Evolutionary conservation across 441 rosid species (phyloP), one percentile per base, ranked within the genome.

Genomic region (Erodium texanum): DNA sequence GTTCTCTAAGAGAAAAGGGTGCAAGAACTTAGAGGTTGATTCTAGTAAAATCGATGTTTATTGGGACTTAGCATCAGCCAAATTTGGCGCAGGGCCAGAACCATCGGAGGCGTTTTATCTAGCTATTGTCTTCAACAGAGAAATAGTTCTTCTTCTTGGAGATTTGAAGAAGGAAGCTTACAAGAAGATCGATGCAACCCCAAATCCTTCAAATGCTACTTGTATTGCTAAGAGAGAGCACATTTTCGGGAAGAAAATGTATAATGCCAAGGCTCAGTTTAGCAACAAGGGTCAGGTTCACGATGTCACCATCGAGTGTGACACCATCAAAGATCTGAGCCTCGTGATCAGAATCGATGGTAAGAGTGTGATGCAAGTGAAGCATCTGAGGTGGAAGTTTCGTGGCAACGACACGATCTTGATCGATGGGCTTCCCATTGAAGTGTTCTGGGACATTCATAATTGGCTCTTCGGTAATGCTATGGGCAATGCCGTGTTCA

Each of bases 401-500:
- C 81, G 97, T 10, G 97, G 98, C 9, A 93, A 93, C 71, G 79
- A 81, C 62, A 89, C 92, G 22, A 90, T 93, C 68, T 68, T 81
- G 77, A 93, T 90, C 63, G 94, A 93, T 78, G 94, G 92, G 63
- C 76, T 83, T n/a, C 84, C 89, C 6, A 91, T 93, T 29, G 96
- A 93, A 76, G 92, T 93, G 70, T 85, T 81, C 2, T 93, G 98
- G 98, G 98, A 93, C 80, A 91, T 93, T 58, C 87, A 93, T 68
- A 89, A 83, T 68, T 93, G 98, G 98, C 82, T 93, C 16, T 93
- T 89, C 78, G 91, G 96, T 34, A 78, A 80, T 80, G 81, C 78
- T 24, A 66, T 82, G 68, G 94, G 91, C 52, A 83, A 85, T 73
- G 97, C 94, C 0, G 96, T 93, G 59, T 93, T 93, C 71, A 86